Conservation (phyloP, 805 yeast species). For the Candida chauliodis region DNA sequence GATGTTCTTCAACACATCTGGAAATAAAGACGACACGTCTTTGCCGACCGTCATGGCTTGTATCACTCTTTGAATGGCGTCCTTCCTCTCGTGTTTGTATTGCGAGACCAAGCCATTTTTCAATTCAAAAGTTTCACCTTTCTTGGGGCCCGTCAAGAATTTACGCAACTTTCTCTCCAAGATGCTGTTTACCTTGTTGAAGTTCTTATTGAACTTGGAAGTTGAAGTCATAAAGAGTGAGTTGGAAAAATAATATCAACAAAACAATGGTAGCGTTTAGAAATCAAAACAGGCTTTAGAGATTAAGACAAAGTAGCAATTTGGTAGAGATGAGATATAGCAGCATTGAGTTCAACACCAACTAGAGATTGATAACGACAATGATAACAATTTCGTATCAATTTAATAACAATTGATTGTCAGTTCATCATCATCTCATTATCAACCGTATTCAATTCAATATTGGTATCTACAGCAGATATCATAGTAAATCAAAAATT, state of each 20-base stretch:
- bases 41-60: conserved; percentile 98
- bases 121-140: conserved; percentile 86
- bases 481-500: too few species aligned
- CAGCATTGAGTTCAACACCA: too few species aligned
- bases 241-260: too few species aligned
- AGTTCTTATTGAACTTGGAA: conserved; percentile 5
- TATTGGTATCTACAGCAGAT: too few species aligned
- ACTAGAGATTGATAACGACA: too few species aligned
- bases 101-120: conserved; percentile 89
- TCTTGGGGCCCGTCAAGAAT: conserved; percentile 42
- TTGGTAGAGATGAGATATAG: too few species aligned
- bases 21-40: conserved; percentile 91
- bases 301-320: too few species aligned
- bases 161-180: conserved; percentile 42
- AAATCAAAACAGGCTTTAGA: neutral
- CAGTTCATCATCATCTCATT: too few species aligned
- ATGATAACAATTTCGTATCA: too few species aligned
- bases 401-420: too few species aligned
- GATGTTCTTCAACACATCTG: conserved; percentile 92
- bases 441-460: too few species aligned
- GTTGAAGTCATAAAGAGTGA: too few species aligned
- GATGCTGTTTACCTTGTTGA: conserved; percentile 23
- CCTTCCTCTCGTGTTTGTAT: conserved; percentile 91
- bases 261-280: conserved; percentile 2
- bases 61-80: conserved; percentile 93